These are phyloP conservation scores for Microcos paniculata DNA, from an alignment of 345 rosid genomes.

Conservation along the genomic window DNA sequence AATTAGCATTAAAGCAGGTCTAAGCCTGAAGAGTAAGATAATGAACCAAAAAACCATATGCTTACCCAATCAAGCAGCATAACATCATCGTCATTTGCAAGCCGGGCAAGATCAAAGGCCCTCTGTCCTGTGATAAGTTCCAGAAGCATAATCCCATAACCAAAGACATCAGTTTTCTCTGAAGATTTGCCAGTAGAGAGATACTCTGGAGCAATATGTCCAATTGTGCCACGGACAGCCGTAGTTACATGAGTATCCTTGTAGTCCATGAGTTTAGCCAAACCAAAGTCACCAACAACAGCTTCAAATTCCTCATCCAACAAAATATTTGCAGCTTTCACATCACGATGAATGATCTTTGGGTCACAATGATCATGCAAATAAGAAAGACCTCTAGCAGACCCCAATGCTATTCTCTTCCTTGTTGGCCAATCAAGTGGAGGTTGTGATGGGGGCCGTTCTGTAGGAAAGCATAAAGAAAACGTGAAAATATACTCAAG, in stretches of 20 bases:
- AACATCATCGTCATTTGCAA: slow-evolving; percentile 95
- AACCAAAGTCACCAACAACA: slow-evolving; percentile 95
- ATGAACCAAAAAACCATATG: neutral
- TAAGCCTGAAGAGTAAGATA: neutral
- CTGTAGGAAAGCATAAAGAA: neutral
- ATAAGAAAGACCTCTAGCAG: slow-evolving; percentile 94
- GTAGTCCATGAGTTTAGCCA: slow-evolving; percentile 97
- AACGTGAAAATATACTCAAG: neutral
- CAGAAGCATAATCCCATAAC: slow-evolving; percentile 94
- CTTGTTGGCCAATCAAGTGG: slow-evolving; percentile 94
- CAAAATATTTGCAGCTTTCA: slow-evolving; percentile 94
- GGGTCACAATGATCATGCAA: slow-evolving; percentile 99
- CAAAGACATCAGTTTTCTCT: slow-evolving; percentile 96
- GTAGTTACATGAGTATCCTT: slow-evolving; percentile 98
- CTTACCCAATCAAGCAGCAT: slow-evolving; percentile 98
- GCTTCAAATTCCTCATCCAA: slow-evolving; percentile 98
- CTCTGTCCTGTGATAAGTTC: slow-evolving; percentile 96
- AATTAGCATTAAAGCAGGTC: neutral
- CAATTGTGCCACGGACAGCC: slow-evolving; percentile 95
- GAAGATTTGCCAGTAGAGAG: slow-evolving; percentile 96
- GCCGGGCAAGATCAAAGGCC: slow-evolving; percentile 96
- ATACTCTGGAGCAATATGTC: slow-evolving; percentile 96
- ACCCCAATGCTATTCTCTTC: slow-evolving; percentile 85
- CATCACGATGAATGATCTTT: slow-evolving; percentile 96
- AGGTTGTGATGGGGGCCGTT: slow-evolving; percentile 71